Conservation (phyloP, 768 basidiomycete species). For the Rickenella mellea region DNA sequence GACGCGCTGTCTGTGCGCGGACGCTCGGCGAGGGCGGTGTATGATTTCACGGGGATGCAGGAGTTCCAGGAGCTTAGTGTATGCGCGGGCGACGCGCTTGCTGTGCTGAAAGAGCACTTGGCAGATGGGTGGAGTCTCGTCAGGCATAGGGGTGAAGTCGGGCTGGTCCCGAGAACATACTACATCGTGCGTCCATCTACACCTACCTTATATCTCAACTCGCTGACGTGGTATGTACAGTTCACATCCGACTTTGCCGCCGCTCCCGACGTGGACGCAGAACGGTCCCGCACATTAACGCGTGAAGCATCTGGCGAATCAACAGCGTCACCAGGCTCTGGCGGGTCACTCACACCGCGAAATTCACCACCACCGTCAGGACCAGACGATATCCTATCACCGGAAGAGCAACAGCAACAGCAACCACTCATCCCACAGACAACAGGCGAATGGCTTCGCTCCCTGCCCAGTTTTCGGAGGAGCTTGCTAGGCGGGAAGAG, state of each 20-base stretch:
- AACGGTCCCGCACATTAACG: slow-evolving; percentile 17
- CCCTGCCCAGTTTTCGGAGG: slow-evolving; percentile 15
- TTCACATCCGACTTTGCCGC: slow-evolving; percentile 56
- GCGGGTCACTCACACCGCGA: not conserved
- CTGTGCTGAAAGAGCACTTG: slow-evolving; percentile 61
- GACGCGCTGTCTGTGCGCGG: slow-evolving; percentile 25
- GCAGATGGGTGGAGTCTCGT: slow-evolving; percentile 80
- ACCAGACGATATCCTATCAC: too few species aligned
- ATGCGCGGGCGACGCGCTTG: slow-evolving; percentile 59
- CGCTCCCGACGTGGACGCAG: slow-evolving; percentile 33
- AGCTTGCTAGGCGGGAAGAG: slow-evolving; percentile 70
- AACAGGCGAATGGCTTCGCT: slow-evolving; percentile 70
- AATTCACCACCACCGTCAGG: not conserved
- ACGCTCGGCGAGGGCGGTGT: slow-evolving; percentile 57
- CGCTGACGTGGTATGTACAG: slow-evolving; percentile 23
- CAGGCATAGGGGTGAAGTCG: slow-evolving; percentile 47
- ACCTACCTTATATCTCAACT: not conserved
- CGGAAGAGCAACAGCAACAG: slow-evolving; percentile 15
- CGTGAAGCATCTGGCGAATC: slow-evolving; percentile 34
- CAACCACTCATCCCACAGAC: slow-evolving; percentile 49
- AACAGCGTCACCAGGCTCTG: slow-evolving; percentile 38
- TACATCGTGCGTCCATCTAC: slow-evolving; percentile 48
- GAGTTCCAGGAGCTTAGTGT: slow-evolving; percentile 67
- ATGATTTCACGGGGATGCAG: slow-evolving; percentile 64
- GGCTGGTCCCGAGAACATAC: slow-evolving; percentile 60